Percentiles rank a stretch among this genome's conserved stretches.
phyloP scores from a whole-genome alignment of 1,284 basidiomycete species.

The Clitocybe nebularis region DNA sequence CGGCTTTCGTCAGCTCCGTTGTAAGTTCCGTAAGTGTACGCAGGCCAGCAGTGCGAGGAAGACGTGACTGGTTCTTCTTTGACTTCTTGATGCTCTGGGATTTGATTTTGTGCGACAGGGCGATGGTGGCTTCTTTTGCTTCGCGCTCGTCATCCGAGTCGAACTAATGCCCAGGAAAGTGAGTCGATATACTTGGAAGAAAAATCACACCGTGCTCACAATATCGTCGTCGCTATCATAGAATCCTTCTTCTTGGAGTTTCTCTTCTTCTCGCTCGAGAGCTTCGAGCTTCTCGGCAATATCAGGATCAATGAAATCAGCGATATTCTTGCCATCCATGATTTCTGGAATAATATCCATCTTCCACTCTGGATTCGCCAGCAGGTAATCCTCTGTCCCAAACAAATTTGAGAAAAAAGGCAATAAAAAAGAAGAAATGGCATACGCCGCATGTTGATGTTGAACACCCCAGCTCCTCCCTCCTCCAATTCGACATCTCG shows the following conservation, averaged over 20 bases:
- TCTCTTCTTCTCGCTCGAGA: constrained; percentile 95
- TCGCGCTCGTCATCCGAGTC: constrained; percentile 93
- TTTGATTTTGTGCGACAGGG: constrained; percentile 71
- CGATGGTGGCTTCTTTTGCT: constrained; percentile 61
- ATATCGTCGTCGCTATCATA: constrained; percentile 89
- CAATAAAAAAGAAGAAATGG: constrained; percentile 7
- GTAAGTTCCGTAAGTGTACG: constrained; percentile 89
- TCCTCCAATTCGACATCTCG: constrained; percentile 80
- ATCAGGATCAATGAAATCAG: constrained; percentile 99
- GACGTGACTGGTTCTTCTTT: constrained; percentile 79
- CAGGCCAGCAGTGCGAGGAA: constrained; percentile 84
- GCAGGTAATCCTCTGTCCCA: constrained; percentile 79
- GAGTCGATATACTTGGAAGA: constrained; percentile 7
- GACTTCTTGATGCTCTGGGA: constrained; percentile 85
- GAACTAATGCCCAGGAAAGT: constrained; percentile 42
- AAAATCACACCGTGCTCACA: constrained; percentile 43
- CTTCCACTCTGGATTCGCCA: constrained; percentile 94
- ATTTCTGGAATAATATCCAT: constrained; percentile 95
- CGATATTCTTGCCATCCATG: constrained; percentile 97
- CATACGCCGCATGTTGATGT: constrained; percentile 82
- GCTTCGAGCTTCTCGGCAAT: constrained; percentile 96
- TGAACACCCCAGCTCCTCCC: constrained; percentile 88
- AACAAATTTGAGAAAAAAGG: constrained; percentile 12
- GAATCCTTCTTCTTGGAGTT: constrained; percentile 90
- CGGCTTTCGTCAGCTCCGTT: constrained; percentile 77